Conservation (phyloP, 164 flowering plant species). For the Santalum album region DNA sequence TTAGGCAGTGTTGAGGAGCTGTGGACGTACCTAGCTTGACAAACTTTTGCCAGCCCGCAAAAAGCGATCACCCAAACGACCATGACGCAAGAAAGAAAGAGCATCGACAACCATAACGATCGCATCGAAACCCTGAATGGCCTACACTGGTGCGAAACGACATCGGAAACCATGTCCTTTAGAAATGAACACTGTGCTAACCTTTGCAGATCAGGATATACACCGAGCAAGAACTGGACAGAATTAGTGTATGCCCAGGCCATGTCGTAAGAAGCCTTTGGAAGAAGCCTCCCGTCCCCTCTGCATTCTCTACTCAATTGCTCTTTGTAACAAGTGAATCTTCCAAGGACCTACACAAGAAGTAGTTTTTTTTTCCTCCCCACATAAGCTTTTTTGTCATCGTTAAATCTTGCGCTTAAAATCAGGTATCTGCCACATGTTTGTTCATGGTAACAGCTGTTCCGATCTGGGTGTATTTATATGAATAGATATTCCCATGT, state of each 20-base stretch:
- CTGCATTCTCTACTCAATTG: slow-evolving; percentile 18
- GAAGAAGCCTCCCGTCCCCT: slow-evolving; percentile 22
- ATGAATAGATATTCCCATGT: too few species aligned
- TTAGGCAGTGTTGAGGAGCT: too few species aligned
- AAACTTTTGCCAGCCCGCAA: slow-evolving; percentile 22
- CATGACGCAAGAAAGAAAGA: slow-evolving; percentile 37
- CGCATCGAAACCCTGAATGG: slow-evolving; percentile 25
- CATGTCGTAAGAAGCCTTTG: slow-evolving; percentile 21
- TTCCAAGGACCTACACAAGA: slow-evolving; percentile 29
- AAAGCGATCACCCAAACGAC: slow-evolving; percentile 21
- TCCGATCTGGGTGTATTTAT: too few species aligned
- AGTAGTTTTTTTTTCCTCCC: too few species aligned
- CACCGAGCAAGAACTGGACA: slow-evolving; percentile 24
- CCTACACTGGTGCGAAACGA: slow-evolving; percentile 33
- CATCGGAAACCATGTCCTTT: slow-evolving; percentile 22
- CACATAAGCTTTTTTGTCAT: too few species aligned
- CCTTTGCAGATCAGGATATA: slow-evolving; percentile 37
- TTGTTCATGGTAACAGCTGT: too few species aligned
- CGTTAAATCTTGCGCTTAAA: slow-evolving; percentile 7
- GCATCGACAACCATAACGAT: slow-evolving; percentile 33
- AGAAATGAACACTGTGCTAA: slow-evolving; percentile 33
- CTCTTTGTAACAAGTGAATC: slow-evolving; percentile 29
- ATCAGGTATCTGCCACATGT: too few species aligned
- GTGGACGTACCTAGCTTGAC: slow-evolving; percentile 22
- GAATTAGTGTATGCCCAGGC: slow-evolving; percentile 33